Percentiles rank a stretch among this genome's conserved stretches.
phyloP scores from a whole-genome alignment of 148 eudicot genomes.

The Hydrangea macrophylla region DNA sequence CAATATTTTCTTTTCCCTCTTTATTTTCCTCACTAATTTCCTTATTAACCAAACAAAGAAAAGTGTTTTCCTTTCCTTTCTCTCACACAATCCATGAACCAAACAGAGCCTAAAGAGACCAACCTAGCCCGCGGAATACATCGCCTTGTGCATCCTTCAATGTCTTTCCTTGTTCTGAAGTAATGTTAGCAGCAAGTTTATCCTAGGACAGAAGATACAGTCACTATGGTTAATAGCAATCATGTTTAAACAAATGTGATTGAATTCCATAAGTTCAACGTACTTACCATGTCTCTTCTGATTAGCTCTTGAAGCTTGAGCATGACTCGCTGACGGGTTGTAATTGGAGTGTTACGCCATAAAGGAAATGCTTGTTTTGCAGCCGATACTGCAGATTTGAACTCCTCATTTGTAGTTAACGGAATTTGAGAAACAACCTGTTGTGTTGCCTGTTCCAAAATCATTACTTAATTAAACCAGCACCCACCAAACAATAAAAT shows the following conservation, averaged over 20 bases:
- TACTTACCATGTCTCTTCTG: constrained; percentile 76
- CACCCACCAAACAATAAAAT: background rate
- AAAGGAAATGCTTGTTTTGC: constrained; percentile 85
- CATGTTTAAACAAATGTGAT: background rate
- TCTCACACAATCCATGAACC: too few species aligned
- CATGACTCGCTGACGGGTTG: constrained; percentile 90
- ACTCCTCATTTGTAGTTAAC: constrained; percentile 80
- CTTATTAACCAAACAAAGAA: too few species aligned
- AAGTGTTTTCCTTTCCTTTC: too few species aligned
- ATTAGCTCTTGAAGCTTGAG: constrained; percentile 90
- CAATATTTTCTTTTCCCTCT: too few species aligned
- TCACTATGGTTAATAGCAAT: background rate
- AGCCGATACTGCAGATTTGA: constrained; percentile 90
- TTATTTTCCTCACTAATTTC: too few species aligned
- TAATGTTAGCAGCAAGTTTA: constrained; percentile 82
- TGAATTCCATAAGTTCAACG: constrained; percentile 2
- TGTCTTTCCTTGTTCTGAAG: constrained; percentile 98
- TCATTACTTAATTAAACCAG: constrained; percentile 1
- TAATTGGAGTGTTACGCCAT: constrained; percentile 90
- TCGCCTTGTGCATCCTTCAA: constrained; percentile 97
- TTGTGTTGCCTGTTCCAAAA: constrained; percentile 75
- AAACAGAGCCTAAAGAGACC: too few species aligned
- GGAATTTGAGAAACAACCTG: constrained; percentile 90
- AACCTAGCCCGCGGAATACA: constrained; percentile 97
- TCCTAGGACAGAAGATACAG: constrained; percentile 47